phyloP scores from a whole-genome alignment of 352 stramenopile genomes.

The Phytophthora pinifolia region DNA sequence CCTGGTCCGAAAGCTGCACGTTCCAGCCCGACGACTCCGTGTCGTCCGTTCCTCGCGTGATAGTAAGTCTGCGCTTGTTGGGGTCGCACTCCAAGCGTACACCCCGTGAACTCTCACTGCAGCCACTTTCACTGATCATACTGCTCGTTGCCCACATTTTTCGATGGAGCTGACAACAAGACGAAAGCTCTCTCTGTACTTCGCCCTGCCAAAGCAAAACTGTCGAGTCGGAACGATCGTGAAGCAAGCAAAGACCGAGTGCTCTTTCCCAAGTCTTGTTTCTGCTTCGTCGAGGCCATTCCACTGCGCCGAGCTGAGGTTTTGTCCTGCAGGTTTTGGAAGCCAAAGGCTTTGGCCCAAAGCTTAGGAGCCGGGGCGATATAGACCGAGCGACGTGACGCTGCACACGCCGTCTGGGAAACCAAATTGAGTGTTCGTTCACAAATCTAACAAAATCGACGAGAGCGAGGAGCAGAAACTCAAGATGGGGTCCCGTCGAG shows the following conservation, averaged over 20 bases:
- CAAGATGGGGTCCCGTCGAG: conserved; percentile 8
- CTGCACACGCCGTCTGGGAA: conserved; percentile 4
- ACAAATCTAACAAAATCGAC: conserved; percentile 1
- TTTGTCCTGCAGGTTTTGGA: conserved; percentile 8
- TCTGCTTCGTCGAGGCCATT: conserved; percentile 1
- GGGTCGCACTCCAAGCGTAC: conserved; percentile 26
- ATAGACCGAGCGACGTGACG: too few relatives aligned
- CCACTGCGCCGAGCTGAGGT: conserved; percentile 5
- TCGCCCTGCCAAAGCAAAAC: conserved; percentile 23
- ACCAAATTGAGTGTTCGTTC: not conserved
- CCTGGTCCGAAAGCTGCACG: conserved; percentile 39
- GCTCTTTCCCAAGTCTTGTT: conserved; percentile 6
- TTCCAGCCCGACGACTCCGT: conserved; percentile 12
- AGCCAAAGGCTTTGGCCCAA: conserved; percentile 6
- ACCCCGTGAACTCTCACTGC: conserved; percentile 27
- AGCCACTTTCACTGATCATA: conserved; percentile 34
- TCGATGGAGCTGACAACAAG: conserved; percentile 7
- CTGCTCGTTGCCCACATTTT: conserved; percentile 38
- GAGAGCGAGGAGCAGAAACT: conserved; percentile 8
- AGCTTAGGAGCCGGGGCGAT: conserved; percentile 3
- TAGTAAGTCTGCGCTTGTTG: conserved; percentile 24
- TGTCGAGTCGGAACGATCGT: conserved; percentile 11
- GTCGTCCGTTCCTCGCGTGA: conserved; percentile 16
- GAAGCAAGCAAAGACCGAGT: conserved; percentile 23
- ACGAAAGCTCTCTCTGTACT: conserved; percentile 5